These are phyloP conservation scores for Metschnikowia cubensis DNA, from an alignment of 805 yeast species.

Conservation along the genomic window DNA sequence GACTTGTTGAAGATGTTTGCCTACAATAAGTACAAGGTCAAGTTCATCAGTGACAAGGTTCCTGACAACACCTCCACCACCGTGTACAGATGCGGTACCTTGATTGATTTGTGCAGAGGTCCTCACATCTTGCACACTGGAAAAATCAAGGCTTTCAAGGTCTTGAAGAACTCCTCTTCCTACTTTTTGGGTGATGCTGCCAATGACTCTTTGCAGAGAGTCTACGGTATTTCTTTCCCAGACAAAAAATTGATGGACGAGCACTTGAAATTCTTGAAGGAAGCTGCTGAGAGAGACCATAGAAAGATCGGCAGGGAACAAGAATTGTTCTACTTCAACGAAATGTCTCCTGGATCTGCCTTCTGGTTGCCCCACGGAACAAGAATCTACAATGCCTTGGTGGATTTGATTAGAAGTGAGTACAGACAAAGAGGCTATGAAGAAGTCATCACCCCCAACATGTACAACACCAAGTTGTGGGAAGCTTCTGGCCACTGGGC, in stretches of 20 bases:
- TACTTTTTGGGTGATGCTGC: constrained; percentile 90
- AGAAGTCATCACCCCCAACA: constrained; percentile 98
- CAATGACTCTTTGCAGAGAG: constrained; percentile 94
- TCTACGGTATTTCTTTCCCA: constrained; percentile 97
- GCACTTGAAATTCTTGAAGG: constrained; percentile 89
- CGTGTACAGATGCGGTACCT: constrained; percentile 95
- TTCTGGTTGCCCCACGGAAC: constrained; percentile 99
- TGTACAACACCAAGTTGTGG: constrained; percentile 97
- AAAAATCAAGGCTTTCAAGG: constrained; percentile 87
- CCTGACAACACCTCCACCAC: constrained; percentile 97
- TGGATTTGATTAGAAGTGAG: constrained; percentile 74
- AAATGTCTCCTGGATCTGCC: constrained; percentile 95
- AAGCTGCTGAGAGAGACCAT: constrained; percentile 94
- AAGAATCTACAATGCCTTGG: constrained; percentile 87
- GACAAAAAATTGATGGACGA: constrained; percentile 95
- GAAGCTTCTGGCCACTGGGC: constrained; percentile 99
- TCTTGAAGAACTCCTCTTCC: constrained; percentile 92
- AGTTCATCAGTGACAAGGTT: constrained; percentile 78
- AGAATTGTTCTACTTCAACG: constrained; percentile 92
- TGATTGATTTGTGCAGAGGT: constrained; percentile 95
- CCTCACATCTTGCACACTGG: constrained; percentile 99
- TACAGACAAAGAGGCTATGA: constrained; percentile 93
- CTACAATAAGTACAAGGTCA: constrained; percentile 93
- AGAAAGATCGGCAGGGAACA: constrained; percentile 95
- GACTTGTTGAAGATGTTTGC: constrained; percentile 87